A percentile compares a stretch with the other conserved stretches of the same genome.
phyloP scores from a whole-genome alignment of 345 rosid genomes.

The Angophora floribunda region DNA sequence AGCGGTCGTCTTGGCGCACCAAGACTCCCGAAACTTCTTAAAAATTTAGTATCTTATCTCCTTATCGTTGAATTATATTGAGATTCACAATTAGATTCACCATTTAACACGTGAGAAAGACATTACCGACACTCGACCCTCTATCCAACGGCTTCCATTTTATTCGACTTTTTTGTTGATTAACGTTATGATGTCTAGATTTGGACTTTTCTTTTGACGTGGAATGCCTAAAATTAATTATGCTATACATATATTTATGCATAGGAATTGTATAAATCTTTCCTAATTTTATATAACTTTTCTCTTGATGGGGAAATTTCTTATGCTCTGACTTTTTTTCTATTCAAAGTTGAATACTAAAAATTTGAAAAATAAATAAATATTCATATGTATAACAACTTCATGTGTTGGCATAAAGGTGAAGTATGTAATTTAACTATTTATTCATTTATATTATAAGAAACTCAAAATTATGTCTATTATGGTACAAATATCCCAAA shows the following conservation, averaged over 20 bases:
- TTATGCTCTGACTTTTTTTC: background rate
- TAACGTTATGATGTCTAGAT: accelerated
- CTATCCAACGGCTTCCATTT: accelerated
- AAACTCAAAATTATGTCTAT: accelerated
- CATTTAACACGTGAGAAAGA: accelerated
- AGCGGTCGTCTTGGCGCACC: accelerated
- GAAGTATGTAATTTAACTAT: too few species aligned
- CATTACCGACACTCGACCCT: background rate
- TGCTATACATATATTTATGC: too few species aligned
- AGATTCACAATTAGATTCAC: accelerated
- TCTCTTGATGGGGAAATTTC: too few species aligned
- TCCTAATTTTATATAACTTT: too few species aligned
- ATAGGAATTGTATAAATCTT: background rate
- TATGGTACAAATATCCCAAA: background rate
- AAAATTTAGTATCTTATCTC: too few species aligned
- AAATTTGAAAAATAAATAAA: too few species aligned
- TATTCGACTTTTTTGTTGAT: background rate
- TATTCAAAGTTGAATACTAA: background rate
- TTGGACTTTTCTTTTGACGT: background rate
- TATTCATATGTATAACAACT: background rate
- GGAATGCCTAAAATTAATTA: accelerated
- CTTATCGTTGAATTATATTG: too few species aligned
- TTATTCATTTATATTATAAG: too few species aligned
- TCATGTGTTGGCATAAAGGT: background rate
- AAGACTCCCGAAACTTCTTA: background rate